A percentile compares a stretch with the other conserved stretches of the same genome.
Conservation (phyloP, 306 rosid genomes). For the Fragaria vesca region DNA sequence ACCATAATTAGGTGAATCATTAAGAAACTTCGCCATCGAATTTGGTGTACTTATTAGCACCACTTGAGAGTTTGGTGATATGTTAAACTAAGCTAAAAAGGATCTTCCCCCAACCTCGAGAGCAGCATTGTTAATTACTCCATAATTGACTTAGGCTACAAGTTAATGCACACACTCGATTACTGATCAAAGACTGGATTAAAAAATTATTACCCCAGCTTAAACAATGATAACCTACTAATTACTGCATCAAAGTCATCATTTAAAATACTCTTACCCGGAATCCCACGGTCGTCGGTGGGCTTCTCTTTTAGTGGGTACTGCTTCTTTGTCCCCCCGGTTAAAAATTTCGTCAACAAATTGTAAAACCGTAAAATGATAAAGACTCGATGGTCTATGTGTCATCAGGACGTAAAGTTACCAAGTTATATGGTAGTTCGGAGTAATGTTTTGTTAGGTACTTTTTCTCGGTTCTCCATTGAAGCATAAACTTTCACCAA, state of each 20-base stretch:
- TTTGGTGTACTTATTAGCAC: conserved; percentile 8
- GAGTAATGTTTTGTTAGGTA: too few species aligned
- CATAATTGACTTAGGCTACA: conserved; percentile 37
- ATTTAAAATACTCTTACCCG: not conserved
- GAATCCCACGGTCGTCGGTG: conserved; percentile 27
- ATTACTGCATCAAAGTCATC: conserved; percentile 7
- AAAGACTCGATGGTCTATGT: too few species aligned
- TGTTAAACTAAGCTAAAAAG: not conserved
- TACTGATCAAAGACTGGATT: conserved; percentile 12
- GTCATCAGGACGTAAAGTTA: too few species aligned
- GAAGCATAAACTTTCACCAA: too few species aligned
- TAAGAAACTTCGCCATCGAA: not conserved
- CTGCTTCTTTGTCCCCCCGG: not conserved
- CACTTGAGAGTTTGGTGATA: not conserved
- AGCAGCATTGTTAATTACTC: not conserved
- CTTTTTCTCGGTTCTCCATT: too few species aligned
- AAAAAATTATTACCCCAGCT: conserved; percentile 5
- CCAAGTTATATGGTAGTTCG: too few species aligned
- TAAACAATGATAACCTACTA: not conserved
- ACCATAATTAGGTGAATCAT: not conserved
- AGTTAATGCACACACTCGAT: conserved; percentile 27
- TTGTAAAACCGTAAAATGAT: too few species aligned
- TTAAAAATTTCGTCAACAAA: too few species aligned
- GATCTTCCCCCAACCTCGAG: conserved; percentile 15
- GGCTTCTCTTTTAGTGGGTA: conserved; percentile 6